Base-by-base conservation (phyloP, 2,329 filamentous ascomycete genomes). In the Claviceps arundinis region DNA sequence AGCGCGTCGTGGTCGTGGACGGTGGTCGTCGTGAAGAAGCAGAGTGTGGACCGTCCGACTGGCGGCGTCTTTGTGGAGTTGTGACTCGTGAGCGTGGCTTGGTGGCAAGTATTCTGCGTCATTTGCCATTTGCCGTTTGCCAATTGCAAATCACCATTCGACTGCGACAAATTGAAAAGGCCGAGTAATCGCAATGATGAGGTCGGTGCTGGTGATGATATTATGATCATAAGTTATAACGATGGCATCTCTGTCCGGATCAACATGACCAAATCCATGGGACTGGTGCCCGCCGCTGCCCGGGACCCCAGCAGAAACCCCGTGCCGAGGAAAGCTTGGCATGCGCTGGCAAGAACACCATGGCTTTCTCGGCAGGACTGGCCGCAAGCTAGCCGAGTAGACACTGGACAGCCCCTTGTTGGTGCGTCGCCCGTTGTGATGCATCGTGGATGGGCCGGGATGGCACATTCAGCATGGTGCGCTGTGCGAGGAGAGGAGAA, bases 321-420 rank as follows among this genome's bases (percentile, higher is more conserved):
- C 44, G 44, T 47, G 44, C 44, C 44, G 44, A 47, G 26, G 9
- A 47, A 62, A 56, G 59, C 60, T 62, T 61, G 59, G 59, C 58
- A 56, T 54, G 50, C 38, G 38, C n/a, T 47, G 44, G 44, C 44
- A 47, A 47, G 26, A 46, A 17, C 24, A n/a, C 44, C 44, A 34
- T 46, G 26, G 11, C 26, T 14, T 37, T 47, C 30, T 34, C 40
- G 40, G 49, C 26, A 37, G 49, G 43, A 44, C 42, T 46, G n/a
- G 26, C 24, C 40, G 42, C n/a, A 44, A 37, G 19, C 22, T 51
- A 26, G 49, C 37, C 47, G 38, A 42, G 37, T 24, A n/a, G n/a
- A n/a, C n/a, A n/a, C n/a, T n/a, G 19, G 24, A 37, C 26, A 47
- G 26, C 24, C 43, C 24, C 43, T 46, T 46, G 43, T 17, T 46